These are phyloP conservation scores for Clitopilus passeckerianus DNA, from an alignment of 768 basidiomycete species.

Conservation along the genomic window DNA sequence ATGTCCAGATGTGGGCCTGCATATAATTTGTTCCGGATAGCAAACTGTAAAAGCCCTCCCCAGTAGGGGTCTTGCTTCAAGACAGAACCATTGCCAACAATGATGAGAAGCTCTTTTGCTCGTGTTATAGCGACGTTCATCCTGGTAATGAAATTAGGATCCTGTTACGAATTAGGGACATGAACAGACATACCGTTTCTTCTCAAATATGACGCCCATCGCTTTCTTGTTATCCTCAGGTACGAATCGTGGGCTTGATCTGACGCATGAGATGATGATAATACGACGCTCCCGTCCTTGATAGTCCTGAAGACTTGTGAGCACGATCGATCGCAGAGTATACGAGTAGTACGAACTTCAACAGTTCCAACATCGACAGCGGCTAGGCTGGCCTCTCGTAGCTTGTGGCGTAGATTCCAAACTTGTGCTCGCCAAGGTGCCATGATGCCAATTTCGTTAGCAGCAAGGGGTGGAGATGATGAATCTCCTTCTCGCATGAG, in stretches of 20 bases:
- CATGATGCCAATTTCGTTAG: constrained; percentile 44
- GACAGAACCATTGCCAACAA: constrained; percentile 39
- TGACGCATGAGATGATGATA: constrained; percentile 47
- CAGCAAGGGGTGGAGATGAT: constrained; percentile 33
- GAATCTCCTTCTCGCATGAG: constrained; percentile 28
- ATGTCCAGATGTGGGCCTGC: constrained; percentile 36
- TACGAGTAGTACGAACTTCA: constrained; percentile 25
- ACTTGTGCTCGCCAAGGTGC: constrained; percentile 51
- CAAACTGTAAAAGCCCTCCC: constrained; percentile 45
- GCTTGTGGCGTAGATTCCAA: constrained; percentile 40
- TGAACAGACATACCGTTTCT: constrained; percentile 31
- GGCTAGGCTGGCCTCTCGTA: constrained; percentile 34
- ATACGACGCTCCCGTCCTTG: constrained; percentile 48
- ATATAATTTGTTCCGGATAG: constrained; percentile 40
- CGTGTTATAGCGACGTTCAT: constrained; percentile 54
- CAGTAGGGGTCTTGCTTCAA: constrained; percentile 44
- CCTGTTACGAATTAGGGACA: not conserved
- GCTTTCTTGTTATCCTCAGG: constrained; percentile 43
- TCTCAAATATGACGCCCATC: constrained; percentile 38
- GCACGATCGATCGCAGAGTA: not conserved
- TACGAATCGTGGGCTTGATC: constrained; percentile 39
- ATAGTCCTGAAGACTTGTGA: constrained; percentile 27
- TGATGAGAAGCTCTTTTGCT: constrained; percentile 46
- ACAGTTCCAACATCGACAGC: constrained; percentile 49
- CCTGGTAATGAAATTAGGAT: constrained; percentile 16